Base-by-base conservation (phyloP, 2,329 filamentous ascomycete species). In the Karstenula rhodostoma region DNA sequence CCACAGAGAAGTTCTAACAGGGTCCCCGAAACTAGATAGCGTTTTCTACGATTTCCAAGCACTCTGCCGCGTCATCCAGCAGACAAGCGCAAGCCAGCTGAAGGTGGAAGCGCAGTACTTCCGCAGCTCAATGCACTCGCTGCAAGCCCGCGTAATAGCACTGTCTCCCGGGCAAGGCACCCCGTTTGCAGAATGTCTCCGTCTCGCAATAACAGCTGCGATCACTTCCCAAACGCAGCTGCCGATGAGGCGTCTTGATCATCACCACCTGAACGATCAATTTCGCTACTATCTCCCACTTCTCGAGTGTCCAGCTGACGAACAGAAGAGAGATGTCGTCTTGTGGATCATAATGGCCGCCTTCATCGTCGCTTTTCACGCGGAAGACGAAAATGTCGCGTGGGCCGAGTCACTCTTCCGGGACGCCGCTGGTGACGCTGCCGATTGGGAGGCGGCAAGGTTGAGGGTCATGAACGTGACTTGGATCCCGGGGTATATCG, bases 101-200 rank as follows among this genome's bases (percentile, higher is more conserved):
- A 35, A 40, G n/a, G 32, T 51, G 1, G 29, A 51, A 12, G 32
- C 48, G 2, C 19, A 40, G 17, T 51, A 51, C 32, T 51, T 51
- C 19, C 48, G 48, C 9, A 37, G 13, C 1, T 15, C 22, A 5
- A 25, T 51, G n/a, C 32, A 51, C 19, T 51, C 48, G 48, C 29
- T 51, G 10, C 48, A 51, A 19, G 22, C n/a, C 19, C 48, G 29
- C n/a, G 29, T 40, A 4, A 22, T 37, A 19, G 33, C 10, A 5
- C 9, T 37, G 22, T 10, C 19, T 7, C 19, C 19, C 12, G 32
- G 8, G 19, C 12, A 25, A n/a, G 33, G 19, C 19, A 51, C 29
- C 33, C 27, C 47, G 27, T 51, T 51, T 12, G 32, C 32, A 17
- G 48, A 51, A 6, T 51, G 48, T 12, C 48, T 51, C 3, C 48